phyloP scores from a whole-genome alignment of 75 land plant genomes.

The Pinus tabuliformis region DNA sequence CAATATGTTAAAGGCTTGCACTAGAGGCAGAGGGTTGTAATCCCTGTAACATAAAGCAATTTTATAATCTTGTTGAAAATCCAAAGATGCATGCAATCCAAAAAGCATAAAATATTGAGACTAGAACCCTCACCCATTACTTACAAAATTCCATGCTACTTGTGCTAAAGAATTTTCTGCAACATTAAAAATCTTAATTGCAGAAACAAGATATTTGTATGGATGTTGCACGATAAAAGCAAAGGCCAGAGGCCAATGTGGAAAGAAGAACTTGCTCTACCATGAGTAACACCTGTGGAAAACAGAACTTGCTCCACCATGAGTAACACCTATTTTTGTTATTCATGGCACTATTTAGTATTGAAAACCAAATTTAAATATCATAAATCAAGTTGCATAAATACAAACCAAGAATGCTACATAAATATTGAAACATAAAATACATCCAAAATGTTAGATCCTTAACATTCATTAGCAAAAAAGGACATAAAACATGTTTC shows the following conservation, averaged over 20 bases:
- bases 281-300: conserved; percentile 25
- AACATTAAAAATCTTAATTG: conserved; percentile 31
- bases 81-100: not conserved
- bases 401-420: not conserved
- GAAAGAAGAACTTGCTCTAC: conserved; percentile 39
- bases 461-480: no score
- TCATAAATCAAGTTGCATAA: not conserved
- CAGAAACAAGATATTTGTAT: conserved; percentile 33
- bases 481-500: no score
- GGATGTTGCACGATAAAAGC: conserved; percentile 34
- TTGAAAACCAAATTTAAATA: not conserved
- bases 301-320: no score
- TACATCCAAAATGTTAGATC: not conserved
- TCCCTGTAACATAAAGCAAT: conserved; percentile 18
- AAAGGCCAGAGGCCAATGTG: conserved; percentile 25
- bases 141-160: conserved; percentile 48
- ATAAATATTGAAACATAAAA: not conserved
- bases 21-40: conserved; percentile 44
- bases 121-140: conserved; percentile 30
- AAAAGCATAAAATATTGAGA: not conserved
- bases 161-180: conserved; percentile 31
- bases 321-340: conserved; percentile 1
- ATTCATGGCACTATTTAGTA: conserved; percentile 31
- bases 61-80: not conserved
- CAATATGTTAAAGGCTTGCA: conserved; percentile 44